Evolutionary conservation across 176 grass and related monocot species (phyloP), one percentile per base, ranked within the genome.

Genomic region (Stipa capillata): DNA sequence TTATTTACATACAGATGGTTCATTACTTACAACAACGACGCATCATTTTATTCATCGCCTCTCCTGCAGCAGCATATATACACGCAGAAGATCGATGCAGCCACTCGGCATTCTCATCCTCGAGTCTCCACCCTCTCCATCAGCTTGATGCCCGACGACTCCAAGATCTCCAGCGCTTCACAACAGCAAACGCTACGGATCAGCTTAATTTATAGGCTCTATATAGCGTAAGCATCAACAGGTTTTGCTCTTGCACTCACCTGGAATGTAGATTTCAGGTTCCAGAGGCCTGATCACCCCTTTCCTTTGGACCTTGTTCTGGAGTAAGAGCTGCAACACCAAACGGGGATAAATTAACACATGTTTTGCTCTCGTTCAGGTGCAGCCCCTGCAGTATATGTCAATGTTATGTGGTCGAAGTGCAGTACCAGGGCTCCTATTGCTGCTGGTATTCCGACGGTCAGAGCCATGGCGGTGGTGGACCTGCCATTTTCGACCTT

Each of bases 391-490:
- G n/a, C n/a, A n/a, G 40, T 39, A 20, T 18, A 1, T 28, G 41
- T 47, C n/a, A 65, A 47, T 58, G 72, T 63, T 56, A 83, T 66
- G 61, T 23, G 36, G 72, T 54, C 80, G 34, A 73, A 55, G 32
- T 29, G 54, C 67, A 53, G 37, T 91, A 98, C 96, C 96, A 92
- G 78, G 62, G 85, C 96, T 43, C 96, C 96, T 70, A 89, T 75
- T 5, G 87, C 96, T 62, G 89, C 96, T 65, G 92, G 87, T n/a
- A 98, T 28, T 15, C 96, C 96, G 25, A 94, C 96, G 20, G 96
- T 94, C 51, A 94, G 86, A n/a, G 96, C 92, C 96, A 98, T 98
- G 53, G 96, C 92, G 52, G 87, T 87, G 61, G 83, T 91, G n/a
- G 64, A 29, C 79, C 85, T 85, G 18, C 81, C 90, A 75, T 91